These are phyloP conservation scores for Bocquillonia castaneifolia DNA, from an alignment of 441 rosid genomes.

Conservation along the genomic window DNA sequence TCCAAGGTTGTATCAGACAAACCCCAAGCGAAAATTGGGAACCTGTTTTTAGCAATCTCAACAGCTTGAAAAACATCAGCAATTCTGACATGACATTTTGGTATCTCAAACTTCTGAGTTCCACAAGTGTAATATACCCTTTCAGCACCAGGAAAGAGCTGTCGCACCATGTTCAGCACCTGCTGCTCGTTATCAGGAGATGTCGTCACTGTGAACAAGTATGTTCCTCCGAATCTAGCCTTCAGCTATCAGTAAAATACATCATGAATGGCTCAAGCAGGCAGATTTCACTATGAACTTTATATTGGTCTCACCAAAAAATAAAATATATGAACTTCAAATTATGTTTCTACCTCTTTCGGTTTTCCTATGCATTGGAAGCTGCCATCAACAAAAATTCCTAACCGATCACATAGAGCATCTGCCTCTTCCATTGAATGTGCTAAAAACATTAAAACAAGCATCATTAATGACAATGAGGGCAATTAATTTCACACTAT, in stretches of 20 bases:
- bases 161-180: slow-evolving; percentile 52
- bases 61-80: slow-evolving; percentile 67
- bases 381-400: slow-evolving; percentile 78
- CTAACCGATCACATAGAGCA: slow-evolving; percentile 73
- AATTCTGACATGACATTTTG: slow-evolving; percentile 61
- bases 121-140: slow-evolving; percentile 65
- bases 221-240: slow-evolving; percentile 77
- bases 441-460: slow-evolving; percentile 43
- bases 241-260: slow-evolving; percentile 70
- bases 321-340: not conserved
- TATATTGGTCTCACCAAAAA: not conserved
- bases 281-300: no score
- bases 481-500: not conserved
- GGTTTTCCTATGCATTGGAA: slow-evolving; percentile 81
- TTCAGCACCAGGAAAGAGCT: slow-evolving; percentile 51
- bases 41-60: slow-evolving; percentile 60
- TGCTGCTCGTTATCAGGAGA: slow-evolving; percentile 43
- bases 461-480: slow-evolving; percentile 4
- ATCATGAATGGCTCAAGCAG: no score
- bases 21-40: slow-evolving; percentile 85
- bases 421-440: slow-evolving; percentile 99
- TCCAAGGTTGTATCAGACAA: slow-evolving; percentile 79
- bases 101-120: slow-evolving; percentile 89
- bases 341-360: slow-evolving; percentile 52
- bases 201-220: slow-evolving; percentile 73